phyloP scores from a whole-genome alignment of 129 eudicot genomes.

The Centaurea solstitialis region DNA sequence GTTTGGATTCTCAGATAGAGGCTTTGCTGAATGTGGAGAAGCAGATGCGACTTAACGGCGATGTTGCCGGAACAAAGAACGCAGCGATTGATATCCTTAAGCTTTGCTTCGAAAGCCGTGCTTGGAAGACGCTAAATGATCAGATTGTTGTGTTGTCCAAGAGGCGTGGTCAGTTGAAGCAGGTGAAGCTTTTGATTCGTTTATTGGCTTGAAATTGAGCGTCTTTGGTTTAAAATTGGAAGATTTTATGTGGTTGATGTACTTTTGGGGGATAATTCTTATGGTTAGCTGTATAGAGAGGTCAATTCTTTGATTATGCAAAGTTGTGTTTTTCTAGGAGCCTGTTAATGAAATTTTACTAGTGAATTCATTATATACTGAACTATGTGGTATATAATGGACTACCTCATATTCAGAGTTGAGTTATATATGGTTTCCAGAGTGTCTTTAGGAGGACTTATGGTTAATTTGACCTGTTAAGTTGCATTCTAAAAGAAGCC shows the following conservation, averaged over 20 bases:
- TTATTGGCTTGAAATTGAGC: background rate
- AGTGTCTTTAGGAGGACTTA: background rate
- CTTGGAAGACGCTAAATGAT: slow-evolving; percentile 87
- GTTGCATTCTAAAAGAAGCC: background rate
- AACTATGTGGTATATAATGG: background rate
- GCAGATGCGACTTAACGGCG: slow-evolving; percentile 83
- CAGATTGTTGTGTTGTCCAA: slow-evolving; percentile 83
- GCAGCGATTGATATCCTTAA: slow-evolving; percentile 70
- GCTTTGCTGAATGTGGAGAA: slow-evolving; percentile 72
- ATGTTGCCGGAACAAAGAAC: slow-evolving; percentile 69
- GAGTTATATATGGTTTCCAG: background rate
- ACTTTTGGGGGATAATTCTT: background rate
- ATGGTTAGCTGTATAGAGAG: background rate
- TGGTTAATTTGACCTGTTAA: background rate
- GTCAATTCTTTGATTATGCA: background rate
- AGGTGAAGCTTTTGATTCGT: slow-evolving; percentile 38
- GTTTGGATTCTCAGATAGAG: slow-evolving; percentile 77
- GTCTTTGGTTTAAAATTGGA: background rate
- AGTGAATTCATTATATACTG: background rate
- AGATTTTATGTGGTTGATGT: background rate
- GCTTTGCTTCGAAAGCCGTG: slow-evolving; percentile 74
- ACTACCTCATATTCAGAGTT: background rate
- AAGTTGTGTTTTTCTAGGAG: background rate
- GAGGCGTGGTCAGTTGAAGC: slow-evolving; percentile 89
- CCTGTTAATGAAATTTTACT: background rate